These are phyloP conservation scores for Caryopteris hybrid DNA, from an alignment of 305 asterid species.

Conservation along the genomic window DNA sequence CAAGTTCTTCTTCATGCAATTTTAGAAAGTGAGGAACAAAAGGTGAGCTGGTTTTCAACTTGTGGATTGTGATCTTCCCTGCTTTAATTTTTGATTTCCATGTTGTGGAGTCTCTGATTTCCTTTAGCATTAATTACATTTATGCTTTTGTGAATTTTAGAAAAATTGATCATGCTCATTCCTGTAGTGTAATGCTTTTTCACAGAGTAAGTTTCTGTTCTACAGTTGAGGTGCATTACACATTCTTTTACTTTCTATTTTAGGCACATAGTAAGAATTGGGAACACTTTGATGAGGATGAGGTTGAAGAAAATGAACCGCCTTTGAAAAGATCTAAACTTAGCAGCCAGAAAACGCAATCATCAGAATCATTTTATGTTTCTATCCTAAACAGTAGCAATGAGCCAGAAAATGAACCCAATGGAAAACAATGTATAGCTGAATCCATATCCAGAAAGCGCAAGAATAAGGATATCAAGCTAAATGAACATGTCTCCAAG, in stretches of 20 bases:
- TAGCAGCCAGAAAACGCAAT: conserved; percentile 13
- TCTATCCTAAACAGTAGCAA: not conserved
- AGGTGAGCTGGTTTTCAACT: conserved; percentile 31
- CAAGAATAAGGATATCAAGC: conserved; percentile 1
- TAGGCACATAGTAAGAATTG: too few species aligned
- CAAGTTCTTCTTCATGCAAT: conserved; percentile 49
- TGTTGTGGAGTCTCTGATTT: not conserved
- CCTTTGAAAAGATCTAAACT: conserved; percentile 23
- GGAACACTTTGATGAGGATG: conserved; percentile 17
- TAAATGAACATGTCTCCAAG: not conserved
- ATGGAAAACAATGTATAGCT: conserved; percentile 12
- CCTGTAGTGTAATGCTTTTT: not conserved
- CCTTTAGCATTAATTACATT: too few species aligned
- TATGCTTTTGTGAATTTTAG: too few species aligned
- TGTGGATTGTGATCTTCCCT: not conserved
- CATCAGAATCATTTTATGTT: conserved; percentile 5
- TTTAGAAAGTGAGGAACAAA: conserved; percentile 37
- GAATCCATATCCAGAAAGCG: not conserved
- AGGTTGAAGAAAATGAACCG: conserved; percentile 28
- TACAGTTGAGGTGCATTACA: not conserved
- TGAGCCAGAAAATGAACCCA: conserved; percentile 11
- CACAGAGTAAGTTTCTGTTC: not conserved
- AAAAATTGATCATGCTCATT: not conserved
- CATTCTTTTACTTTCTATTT: not conserved
- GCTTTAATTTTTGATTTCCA: too few species aligned